Evolutionary conservation across 2,329 filamentous ascomycete species (phyloP).

Genomic region (Sporothrix humicola): DNA sequence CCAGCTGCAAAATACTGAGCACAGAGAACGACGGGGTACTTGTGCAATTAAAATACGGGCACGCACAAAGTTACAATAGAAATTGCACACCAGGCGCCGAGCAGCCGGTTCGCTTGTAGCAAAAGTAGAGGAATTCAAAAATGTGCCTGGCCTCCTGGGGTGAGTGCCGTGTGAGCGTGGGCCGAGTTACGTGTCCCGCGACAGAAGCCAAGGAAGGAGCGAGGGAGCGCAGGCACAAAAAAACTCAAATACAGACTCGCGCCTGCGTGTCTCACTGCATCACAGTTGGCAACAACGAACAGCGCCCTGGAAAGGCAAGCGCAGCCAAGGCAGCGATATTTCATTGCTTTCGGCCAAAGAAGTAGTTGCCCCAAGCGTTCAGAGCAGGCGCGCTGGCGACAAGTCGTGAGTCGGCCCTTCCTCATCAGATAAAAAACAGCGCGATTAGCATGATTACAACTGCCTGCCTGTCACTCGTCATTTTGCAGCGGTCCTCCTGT

Average conservation of each 20-base stretch:
- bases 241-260: neutral
- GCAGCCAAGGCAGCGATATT: slow-evolving; percentile 14
- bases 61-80: neutral
- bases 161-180: neutral
- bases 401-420: slow-evolving; percentile 1
- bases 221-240: neutral
- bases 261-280: slow-evolving; percentile 5
- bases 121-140: slow-evolving; percentile 19
- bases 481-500: neutral
- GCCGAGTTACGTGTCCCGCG: slow-evolving; percentile 8
- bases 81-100: slow-evolving; percentile 9
- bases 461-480: slow-evolving; percentile 19
- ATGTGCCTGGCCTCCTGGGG: neutral
- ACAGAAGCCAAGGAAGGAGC: slow-evolving; percentile 25
- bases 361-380: slow-evolving; percentile 18
- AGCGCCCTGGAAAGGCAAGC: neutral
- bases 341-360: neutral
- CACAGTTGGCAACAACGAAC: neutral
- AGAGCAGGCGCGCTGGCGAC: neutral
- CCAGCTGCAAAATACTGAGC: neutral
- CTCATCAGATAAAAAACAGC: slow-evolving; percentile 26
- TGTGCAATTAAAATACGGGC: neutral
- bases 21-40: neutral
- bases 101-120: slow-evolving; percentile 14
- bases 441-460: slow-evolving; percentile 13